Evolutionary conservation across 257 asterid species (phyloP), one percentile per base, ranked within the genome.

Genomic region (Thymus quinquecostatus): DNA sequence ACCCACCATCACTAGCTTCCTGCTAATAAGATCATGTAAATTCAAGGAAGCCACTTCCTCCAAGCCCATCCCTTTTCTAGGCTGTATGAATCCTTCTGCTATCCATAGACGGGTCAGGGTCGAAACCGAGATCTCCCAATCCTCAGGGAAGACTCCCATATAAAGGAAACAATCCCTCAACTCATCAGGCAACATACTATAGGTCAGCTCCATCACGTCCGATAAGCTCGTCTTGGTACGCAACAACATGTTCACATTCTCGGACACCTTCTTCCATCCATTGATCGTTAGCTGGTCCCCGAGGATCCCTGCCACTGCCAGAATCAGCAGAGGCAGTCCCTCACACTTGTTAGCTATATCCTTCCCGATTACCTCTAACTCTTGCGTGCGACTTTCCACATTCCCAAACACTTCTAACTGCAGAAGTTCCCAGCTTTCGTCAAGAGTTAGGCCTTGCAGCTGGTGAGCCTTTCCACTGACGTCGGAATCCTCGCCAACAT

Each of bases 151-250:
- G 32, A 86, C 70, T 48, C 86, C 91, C 29, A 79, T 7, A 65
- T 85, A 87, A 5, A 87, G 69, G 14, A 87, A 87, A 54, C 95
- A 86, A 0, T 78, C 78, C 50, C 81, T 80, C 74, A 83, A 60
- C 38, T 10, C 50, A 45, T 8, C 10, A 8, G 47, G 8, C 47
- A 41, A 41, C 10, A 5, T 41, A 8, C 47, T 41, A 41, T 41
- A 41, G 0, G 47, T 6, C 47, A 41, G 47, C 1, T 41, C 47
- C 47, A 41, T 41, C 47, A 41, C 47, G 7, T 41, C 10, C 1
- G 47, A 41, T 41, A 41, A 41, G 47, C 10, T 8, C 10, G 47
- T 41, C 10, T 41, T 41, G 47, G 67, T 72, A 75, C 45, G 38
- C 7, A 58, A 51, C 1, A 53, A 29, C 27, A 10, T 27, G 2